phyloP scores from a whole-genome alignment of 306 rosid species.

The Neltuma alba region DNA sequence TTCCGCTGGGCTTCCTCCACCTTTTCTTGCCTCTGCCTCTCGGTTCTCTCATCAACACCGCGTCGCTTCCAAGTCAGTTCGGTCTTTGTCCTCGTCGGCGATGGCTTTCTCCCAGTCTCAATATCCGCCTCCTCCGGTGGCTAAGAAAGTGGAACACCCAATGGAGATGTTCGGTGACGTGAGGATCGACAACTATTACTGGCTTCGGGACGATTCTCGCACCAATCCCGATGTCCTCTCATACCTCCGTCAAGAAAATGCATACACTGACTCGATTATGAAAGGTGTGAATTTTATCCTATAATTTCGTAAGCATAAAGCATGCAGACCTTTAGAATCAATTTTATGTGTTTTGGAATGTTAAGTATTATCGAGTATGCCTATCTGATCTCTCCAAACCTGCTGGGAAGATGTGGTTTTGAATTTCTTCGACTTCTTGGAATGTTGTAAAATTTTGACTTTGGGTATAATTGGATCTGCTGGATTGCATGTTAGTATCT shows the following conservation, averaged over 20 bases:
- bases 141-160: constrained; percentile 69
- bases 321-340: background rate
- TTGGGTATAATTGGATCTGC: background rate
- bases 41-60: constrained; percentile 7
- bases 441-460: background rate
- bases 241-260: constrained; percentile 71
- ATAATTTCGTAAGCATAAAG: background rate
- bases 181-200: constrained; percentile 78
- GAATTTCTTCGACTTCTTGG: background rate
- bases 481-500: background rate
- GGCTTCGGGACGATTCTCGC: constrained; percentile 95
- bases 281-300: constrained; percentile 48
- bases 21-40: constrained; percentile 21
- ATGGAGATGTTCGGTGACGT: constrained; percentile 85
- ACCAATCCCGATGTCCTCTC: constrained; percentile 62
- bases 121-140: constrained; percentile 59
- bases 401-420: background rate
- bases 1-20: constrained; percentile 32
- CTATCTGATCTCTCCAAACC: background rate
- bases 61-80: constrained; percentile 14
- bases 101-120: constrained; percentile 39
- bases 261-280: constrained; percentile 62
- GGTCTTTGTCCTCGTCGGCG: constrained; percentile 19
- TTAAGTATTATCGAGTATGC: background rate
- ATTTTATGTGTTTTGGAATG: background rate